Conservation (phyloP, 768 basidiomycete genomes). For the Obba rivulosa region DNA sequence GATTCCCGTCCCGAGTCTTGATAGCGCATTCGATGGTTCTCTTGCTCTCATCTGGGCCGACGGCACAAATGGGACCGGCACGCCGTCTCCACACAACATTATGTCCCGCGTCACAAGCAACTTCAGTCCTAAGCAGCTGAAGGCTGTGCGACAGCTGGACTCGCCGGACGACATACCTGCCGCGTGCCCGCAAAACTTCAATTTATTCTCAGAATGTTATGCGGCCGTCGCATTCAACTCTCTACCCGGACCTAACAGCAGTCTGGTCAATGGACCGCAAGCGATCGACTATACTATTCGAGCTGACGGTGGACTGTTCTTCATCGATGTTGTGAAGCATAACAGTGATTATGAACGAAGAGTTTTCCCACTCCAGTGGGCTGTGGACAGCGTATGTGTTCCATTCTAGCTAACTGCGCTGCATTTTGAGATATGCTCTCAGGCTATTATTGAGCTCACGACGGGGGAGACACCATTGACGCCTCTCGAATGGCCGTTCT, state of each 20-base stretch:
- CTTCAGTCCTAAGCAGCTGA: slow-evolving; percentile 43
- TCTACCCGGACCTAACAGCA: slow-evolving; percentile 35
- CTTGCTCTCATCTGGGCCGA: slow-evolving; percentile 63
- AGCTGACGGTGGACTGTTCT: slow-evolving; percentile 58
- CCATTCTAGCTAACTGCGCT: background rate
- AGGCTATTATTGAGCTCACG: slow-evolving; percentile 70
- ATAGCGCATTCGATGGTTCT: slow-evolving; percentile 47
- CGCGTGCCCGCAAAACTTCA: slow-evolving; percentile 71
- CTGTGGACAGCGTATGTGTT: slow-evolving; percentile 60
- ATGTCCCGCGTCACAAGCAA: slow-evolving; percentile 53
- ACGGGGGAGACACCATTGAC: slow-evolving; percentile 51
- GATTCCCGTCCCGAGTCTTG: slow-evolving; percentile 41
- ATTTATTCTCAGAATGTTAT: slow-evolving; percentile 62
- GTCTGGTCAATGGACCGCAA: slow-evolving; percentile 2
- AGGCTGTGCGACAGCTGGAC: slow-evolving; percentile 42
- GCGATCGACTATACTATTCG: slow-evolving; percentile 62
- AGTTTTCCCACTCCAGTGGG: slow-evolving; percentile 72
- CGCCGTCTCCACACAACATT: slow-evolving; percentile 51
- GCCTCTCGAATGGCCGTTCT: slow-evolving; percentile 71
- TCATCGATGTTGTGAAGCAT: slow-evolving; percentile 62
- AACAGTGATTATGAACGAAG: slow-evolving; percentile 63
- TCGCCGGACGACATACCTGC: slow-evolving; percentile 43
- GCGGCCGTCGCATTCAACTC: slow-evolving; percentile 60
- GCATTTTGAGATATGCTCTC: background rate
- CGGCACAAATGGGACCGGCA: slow-evolving; percentile 49